Base-by-base conservation (phyloP, 306 rosid genomes). In the Medicago arabica region DNA sequence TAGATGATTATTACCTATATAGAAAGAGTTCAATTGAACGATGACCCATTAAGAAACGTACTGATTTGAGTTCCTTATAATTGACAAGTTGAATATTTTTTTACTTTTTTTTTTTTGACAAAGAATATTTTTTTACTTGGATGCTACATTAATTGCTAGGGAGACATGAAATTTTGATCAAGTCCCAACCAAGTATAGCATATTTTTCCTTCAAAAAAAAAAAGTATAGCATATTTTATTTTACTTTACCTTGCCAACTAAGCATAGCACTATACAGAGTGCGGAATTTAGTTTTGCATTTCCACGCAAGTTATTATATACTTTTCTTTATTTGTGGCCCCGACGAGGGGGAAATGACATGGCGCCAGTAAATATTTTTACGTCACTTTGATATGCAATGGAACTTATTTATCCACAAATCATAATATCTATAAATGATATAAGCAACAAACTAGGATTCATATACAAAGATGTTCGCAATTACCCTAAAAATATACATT, bases 401-500 rank as follows among this genome's bases (percentile, higher is more conserved):
- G 44, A 60, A 53, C 18, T 54, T 54, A 54, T 53, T 12, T 12
- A 53, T 9, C 9, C 16, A 58, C 38, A 25, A 2, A 25, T 58
- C 64, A 12, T 25, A 58, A 13, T 57, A 0, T 3, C 31, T 55
- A 55, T 55, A 0, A 55, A 55, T 19, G 13, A 55, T 14, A 28
- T 28, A 28, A 28, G 31, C 36, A 57, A 21, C 62, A 57, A 55
- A 55, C 49, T n/a, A 38, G 28, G 63, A 58, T 64, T 39, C 16
- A 18, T 41, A 40, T 66, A 41, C 71, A 66, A 66, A 18, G 47
- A 4, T 63, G 47, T n/a, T 5, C 15, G 4, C 46, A 34, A 9
- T 63, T 36, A 63, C 23, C 69, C 15, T 36, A 38, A 78, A 54
- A 28, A 73, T 73, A 73, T 41, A 68, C 80, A n/a, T 66, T 14